phyloP scores from a whole-genome alignment of 306 rosid genomes.

The Chamaecrista fasciculata region DNA sequence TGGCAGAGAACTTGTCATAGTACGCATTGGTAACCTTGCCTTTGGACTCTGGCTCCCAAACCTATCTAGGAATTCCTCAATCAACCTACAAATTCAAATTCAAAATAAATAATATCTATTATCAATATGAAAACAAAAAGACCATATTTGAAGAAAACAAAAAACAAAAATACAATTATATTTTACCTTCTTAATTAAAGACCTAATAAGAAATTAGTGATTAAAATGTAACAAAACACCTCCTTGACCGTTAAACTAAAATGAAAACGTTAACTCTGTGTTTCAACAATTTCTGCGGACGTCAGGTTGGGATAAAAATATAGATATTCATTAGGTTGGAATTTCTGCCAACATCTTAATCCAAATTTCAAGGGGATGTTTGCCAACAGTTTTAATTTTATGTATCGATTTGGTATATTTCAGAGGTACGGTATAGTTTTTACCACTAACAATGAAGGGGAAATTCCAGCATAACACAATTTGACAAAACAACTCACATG shows the following conservation, averaged over 20 bases:
- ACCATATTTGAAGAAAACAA: too few species aligned
- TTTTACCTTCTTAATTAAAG: background rate
- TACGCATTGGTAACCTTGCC: constrained; percentile 33
- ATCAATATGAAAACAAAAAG: too few species aligned
- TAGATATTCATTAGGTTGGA: too few species aligned
- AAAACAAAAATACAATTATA: background rate
- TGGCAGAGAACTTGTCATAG: constrained; percentile 31
- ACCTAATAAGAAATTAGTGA: too few species aligned
- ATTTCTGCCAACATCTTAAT: background rate
- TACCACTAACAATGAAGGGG: background rate
- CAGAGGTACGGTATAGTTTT: too few species aligned
- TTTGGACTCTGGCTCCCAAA: constrained; percentile 68
- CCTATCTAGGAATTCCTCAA: constrained; percentile 83
- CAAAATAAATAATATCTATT: background rate
- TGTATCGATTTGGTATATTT: background rate
- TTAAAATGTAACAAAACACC: too few species aligned
- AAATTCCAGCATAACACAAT: background rate
- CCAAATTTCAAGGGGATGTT: too few species aligned
- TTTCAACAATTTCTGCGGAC: too few species aligned
- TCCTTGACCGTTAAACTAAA: too few species aligned
- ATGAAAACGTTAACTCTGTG: too few species aligned
- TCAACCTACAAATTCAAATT: constrained; percentile 55
- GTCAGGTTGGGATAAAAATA: too few species aligned
- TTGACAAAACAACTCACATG: constrained; percentile 45
- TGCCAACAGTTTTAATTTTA: background rate